phyloP scores from a whole-genome alignment of 306 rosid genomes.

The Prunus armeniaca region DNA sequence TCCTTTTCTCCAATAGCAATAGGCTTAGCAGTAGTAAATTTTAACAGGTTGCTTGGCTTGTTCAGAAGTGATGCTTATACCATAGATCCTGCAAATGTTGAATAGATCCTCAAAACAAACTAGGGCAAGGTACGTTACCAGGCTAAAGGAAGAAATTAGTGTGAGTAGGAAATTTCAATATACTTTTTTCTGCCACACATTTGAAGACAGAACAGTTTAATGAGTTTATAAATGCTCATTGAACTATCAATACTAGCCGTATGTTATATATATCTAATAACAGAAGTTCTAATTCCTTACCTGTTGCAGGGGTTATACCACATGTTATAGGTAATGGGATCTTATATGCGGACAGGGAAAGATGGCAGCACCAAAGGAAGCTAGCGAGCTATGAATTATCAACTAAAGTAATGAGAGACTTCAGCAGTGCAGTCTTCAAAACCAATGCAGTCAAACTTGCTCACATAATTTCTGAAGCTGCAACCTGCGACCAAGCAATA shows the following conservation, averaged over 20 bases:
- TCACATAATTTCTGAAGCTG: constrained; percentile 27
- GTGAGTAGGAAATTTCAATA: not conserved
- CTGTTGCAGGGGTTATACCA: constrained; percentile 20
- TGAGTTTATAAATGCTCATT: too few relatives aligned
- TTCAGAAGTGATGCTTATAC: too few relatives aligned
- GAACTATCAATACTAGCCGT: too few relatives aligned
- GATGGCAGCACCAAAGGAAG: constrained; percentile 34
- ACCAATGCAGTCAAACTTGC: constrained; percentile 23
- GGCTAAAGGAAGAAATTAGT: not conserved
- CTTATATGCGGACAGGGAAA: constrained; percentile 33
- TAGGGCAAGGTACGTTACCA: constrained; percentile 22
- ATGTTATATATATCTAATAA: not conserved
- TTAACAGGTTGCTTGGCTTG: constrained; percentile 13
- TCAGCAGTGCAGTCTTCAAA: constrained; percentile 26
- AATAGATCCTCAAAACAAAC: constrained; percentile 24
- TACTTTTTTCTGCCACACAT: too few relatives aligned
- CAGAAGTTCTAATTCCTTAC: not conserved
- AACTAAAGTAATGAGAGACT: constrained; percentile 29
- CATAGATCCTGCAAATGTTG: too few relatives aligned
- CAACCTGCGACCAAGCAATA: not conserved
- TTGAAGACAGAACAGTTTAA: too few relatives aligned
- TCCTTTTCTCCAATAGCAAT: too few relatives aligned
- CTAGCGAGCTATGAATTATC: constrained; percentile 36
- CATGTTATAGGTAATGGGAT: constrained; percentile 22
- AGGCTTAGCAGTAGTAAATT: too few relatives aligned